phyloP scores from a whole-genome alignment of 345 rosid species.

The Hibiscus tridactylites region DNA sequence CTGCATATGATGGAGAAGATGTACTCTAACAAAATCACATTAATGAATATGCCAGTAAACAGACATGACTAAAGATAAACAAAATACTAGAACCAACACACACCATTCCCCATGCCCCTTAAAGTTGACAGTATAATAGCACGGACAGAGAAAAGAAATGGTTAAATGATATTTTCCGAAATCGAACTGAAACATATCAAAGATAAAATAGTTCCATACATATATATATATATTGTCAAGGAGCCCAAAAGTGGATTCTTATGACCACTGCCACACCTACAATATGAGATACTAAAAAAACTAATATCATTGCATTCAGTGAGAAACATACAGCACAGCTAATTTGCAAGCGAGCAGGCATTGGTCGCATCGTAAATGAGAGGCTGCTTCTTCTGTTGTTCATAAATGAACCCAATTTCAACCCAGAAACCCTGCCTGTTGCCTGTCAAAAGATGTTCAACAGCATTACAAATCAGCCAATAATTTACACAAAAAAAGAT shows the following conservation, averaged over 20 bases:
- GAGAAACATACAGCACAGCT: slow-evolving; percentile 46
- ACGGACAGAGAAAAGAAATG: not conserved
- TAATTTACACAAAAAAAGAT: not conserved
- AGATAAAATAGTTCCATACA: not conserved
- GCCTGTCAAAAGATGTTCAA: slow-evolving; percentile 23
- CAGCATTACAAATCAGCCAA: not conserved
- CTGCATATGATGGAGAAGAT: not conserved
- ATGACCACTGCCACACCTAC: not conserved
- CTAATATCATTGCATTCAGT: not conserved
- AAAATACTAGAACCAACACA: not conserved
- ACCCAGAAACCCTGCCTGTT: slow-evolving; percentile 21
- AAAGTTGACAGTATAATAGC: not conserved
- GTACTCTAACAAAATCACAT: not conserved
- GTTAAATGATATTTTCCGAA: not conserved
- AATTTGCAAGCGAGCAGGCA: slow-evolving; percentile 37
- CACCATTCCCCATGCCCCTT: not conserved
- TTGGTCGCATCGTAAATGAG: slow-evolving; percentile 25
- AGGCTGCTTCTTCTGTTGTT: slow-evolving; percentile 29
- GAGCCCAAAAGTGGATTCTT: not conserved
- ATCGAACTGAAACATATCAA: not conserved
- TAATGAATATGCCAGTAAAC: not conserved
- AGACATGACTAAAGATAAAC: not conserved
- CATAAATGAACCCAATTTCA: slow-evolving; percentile 20
- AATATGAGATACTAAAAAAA: not conserved
- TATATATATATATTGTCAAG: not conserved